phyloP scores from a whole-genome alignment of 805 yeast genomes.

The Candida insectalens region DNA sequence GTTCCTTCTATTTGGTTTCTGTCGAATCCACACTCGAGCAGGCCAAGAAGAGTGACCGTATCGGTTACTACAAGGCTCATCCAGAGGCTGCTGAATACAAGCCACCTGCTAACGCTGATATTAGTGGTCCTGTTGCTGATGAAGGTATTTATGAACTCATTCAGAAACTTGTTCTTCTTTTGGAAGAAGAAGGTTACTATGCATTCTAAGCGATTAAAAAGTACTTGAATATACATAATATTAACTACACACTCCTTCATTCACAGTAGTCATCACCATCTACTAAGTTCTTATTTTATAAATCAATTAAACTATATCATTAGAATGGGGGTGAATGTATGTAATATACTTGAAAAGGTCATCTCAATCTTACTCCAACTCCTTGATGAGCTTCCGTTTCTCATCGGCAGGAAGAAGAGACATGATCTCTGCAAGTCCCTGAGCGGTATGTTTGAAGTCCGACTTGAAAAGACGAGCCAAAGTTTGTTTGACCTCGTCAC shows the following conservation, averaged over 20 bases:
- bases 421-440: constrained; percentile 46
- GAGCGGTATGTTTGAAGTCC: constrained; percentile 41
- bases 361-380: constrained; percentile 19
- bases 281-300: not conserved
- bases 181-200: constrained; percentile 81
- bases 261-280: not conserved
- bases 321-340: no score
- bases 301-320: no score
- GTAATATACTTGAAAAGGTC: no score
- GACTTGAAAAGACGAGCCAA: constrained; percentile 50
- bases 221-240: no score
- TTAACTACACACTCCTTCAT: not conserved
- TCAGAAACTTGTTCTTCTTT: constrained; percentile 58
- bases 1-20: constrained; percentile 42
- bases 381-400: constrained; percentile 31
- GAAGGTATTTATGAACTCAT: constrained; percentile 61
- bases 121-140: constrained; percentile 40
- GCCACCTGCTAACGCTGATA: constrained; percentile 43
- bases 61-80: constrained; percentile 37
- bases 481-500: constrained; percentile 56
- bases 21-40: constrained; percentile 39
- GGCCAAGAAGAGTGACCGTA: constrained; percentile 37
- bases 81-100: constrained; percentile 38
- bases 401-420: constrained; percentile 45
- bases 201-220: constrained; percentile 28